Evolutionary conservation across 441 rosid genomes (phyloP).

Genomic region (Raphanus hybrid): DNA sequence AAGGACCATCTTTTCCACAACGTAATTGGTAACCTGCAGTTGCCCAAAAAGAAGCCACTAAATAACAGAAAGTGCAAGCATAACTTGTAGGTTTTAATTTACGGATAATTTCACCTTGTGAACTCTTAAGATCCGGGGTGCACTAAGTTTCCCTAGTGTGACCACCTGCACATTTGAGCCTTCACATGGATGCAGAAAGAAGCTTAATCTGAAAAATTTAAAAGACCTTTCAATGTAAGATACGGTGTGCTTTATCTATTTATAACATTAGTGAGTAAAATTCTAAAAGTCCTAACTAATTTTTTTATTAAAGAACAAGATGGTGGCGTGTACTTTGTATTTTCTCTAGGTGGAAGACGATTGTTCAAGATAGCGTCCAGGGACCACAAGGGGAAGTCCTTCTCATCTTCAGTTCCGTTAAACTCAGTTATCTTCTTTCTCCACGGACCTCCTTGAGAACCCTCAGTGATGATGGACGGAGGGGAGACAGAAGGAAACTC

Average conservation of each 20-base stretch:
- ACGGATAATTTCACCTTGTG: constrained; percentile 62
- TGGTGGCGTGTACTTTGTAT: constrained; percentile 73
- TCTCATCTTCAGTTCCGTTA: constrained; percentile 93
- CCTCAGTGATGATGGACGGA: constrained; percentile 93
- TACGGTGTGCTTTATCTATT: constrained; percentile 19
- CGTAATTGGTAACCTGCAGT: constrained; percentile 91
- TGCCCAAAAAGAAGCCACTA: constrained; percentile 13
- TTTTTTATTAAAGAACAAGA: constrained; percentile 11
- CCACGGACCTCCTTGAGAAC: constrained; percentile 98
- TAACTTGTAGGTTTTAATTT: not conserved
- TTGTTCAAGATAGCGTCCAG: constrained; percentile 88
- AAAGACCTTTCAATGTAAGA: constrained; percentile 26
- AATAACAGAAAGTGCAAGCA: not conserved
- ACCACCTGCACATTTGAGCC: constrained; percentile 51
- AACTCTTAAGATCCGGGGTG: constrained; percentile 98
- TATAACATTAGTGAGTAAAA: too few relatives aligned
- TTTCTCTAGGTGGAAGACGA: constrained; percentile 94
- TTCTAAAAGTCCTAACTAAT: constrained; percentile 27
- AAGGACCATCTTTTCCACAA: constrained; percentile 90
- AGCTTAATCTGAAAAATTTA: constrained; percentile 82
- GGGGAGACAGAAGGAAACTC: constrained; percentile 53
- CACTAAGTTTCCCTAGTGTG: too few relatives aligned
- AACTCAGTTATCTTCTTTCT: constrained; percentile 94
- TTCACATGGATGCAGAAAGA: constrained; percentile 93
- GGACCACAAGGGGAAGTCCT: constrained; percentile 96